Evolutionary conservation across 495 filamentous ascomycete species (phyloP).

Genomic region (Penicillium tannophilum): DNA sequence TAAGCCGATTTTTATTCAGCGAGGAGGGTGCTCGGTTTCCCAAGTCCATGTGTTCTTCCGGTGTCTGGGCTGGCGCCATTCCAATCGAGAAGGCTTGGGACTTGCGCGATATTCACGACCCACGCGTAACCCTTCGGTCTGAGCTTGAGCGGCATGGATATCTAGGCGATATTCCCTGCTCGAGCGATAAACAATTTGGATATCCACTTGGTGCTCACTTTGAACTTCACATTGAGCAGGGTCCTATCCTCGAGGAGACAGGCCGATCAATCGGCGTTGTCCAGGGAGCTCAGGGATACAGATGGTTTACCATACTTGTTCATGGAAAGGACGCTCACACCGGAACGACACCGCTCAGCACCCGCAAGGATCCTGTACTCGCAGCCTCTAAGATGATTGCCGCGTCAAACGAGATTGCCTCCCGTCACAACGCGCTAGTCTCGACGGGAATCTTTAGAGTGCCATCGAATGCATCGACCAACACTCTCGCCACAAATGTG

Average conservation of each 20-base stretch:
- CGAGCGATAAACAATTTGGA: constrained; percentile 29
- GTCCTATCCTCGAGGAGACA: constrained; percentile 62
- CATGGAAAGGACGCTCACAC: constrained; percentile 68
- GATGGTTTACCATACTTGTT: constrained; percentile 65
- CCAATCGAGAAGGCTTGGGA: constrained; percentile 61
- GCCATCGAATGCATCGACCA: constrained; percentile 61
- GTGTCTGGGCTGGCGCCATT: constrained; percentile 70
- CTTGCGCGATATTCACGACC: constrained; percentile 51
- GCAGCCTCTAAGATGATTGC: constrained; percentile 66
- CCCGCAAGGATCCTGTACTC: constrained; percentile 60
- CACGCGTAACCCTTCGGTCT: constrained; percentile 52
- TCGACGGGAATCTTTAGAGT: constrained; percentile 67
- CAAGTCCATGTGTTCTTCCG: constrained; percentile 72
- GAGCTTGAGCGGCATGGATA: constrained; percentile 72
- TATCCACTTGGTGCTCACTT: constrained; percentile 68
- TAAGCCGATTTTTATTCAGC: no score
- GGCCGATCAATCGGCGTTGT: constrained; percentile 66
- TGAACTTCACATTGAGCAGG: constrained; percentile 81
- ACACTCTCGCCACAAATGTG: constrained; percentile 69
- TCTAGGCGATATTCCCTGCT: constrained; percentile 48
- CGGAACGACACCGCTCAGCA: constrained; percentile 65
- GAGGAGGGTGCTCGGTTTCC: constrained; percentile 78
- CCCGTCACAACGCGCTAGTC: constrained; percentile 53
- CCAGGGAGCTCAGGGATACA: constrained; percentile 61
- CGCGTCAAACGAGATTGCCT: constrained; percentile 62